Evolutionary conservation across 1,284 basidiomycete genomes (phyloP).

Genomic region (Apiotrichum siamense): DNA sequence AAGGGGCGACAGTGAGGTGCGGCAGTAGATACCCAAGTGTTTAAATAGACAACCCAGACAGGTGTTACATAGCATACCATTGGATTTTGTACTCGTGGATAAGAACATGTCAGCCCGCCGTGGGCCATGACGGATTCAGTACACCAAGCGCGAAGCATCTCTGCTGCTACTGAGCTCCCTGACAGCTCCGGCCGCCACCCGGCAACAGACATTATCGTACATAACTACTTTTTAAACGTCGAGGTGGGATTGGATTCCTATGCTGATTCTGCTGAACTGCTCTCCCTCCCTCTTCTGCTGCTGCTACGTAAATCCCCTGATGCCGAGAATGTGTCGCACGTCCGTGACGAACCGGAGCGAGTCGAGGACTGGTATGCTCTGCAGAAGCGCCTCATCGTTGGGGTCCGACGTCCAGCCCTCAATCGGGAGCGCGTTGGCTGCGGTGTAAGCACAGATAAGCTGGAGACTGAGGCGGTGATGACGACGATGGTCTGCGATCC

Average conservation of each 20-base stretch:
- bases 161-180: too few relatives aligned
- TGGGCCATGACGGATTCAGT: too few relatives aligned
- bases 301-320: slow-evolving; percentile 49
- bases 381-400: slow-evolving; percentile 89
- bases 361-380: slow-evolving; percentile 90
- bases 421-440: slow-evolving; percentile 96
- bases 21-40: not conserved
- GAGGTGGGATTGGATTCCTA: not conserved
- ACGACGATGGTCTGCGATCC: not conserved
- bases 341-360: slow-evolving; percentile 92
- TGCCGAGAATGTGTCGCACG: slow-evolving; percentile 84
- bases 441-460: not conserved
- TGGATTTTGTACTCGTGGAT: too few relatives aligned
- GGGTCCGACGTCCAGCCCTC: slow-evolving; percentile 99
- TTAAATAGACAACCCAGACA: too few relatives aligned
- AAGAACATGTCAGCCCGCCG: too few relatives aligned
- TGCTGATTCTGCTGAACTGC: not conserved
- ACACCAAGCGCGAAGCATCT: too few relatives aligned
- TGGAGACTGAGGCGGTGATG: not conserved
- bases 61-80: too few relatives aligned
- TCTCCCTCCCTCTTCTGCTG: not conserved
- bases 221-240: too few relatives aligned
- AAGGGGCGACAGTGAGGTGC: not conserved
- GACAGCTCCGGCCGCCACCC: too few relatives aligned
- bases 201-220: too few relatives aligned